Evolutionary conservation across 208 protist genomes (phyloP).

Genomic region (Leptomonas seymouri): DNA sequence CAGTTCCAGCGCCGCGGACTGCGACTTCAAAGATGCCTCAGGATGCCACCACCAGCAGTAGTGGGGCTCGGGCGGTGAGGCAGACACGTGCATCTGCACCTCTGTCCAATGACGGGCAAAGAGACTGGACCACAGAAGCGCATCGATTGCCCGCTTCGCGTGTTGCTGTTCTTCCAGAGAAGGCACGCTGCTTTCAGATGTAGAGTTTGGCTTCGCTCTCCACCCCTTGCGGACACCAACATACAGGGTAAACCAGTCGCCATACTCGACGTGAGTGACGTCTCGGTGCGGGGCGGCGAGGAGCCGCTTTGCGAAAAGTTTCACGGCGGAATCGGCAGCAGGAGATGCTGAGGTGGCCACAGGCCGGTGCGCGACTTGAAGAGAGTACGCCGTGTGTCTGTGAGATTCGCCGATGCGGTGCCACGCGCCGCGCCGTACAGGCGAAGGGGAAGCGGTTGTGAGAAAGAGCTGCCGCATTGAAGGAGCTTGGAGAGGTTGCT

Average conservation of each 20-base stretch:
- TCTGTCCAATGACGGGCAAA: constrained; percentile 64
- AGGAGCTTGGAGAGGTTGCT: not conserved
- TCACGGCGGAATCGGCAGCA: constrained; percentile 17
- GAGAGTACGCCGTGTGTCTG: not conserved
- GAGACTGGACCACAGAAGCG: constrained; percentile 63
- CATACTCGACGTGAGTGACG: constrained; percentile 61
- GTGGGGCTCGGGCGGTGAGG: not conserved
- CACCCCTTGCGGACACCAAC: constrained; percentile 38
- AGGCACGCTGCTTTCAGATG: not conserved
- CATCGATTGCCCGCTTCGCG: constrained; percentile 36
- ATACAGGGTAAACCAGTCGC: constrained; percentile 73
- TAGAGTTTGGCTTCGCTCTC: not conserved
- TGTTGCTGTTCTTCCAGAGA: not conserved
- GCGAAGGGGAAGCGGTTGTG: not conserved
- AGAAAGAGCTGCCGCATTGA: not conserved
- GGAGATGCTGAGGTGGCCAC: not conserved
- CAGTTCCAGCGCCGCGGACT: constrained; percentile 19
- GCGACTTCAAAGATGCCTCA: not conserved
- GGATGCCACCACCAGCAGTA: constrained; percentile 41
- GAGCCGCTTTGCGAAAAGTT: constrained; percentile 38
- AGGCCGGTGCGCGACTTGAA: not conserved
- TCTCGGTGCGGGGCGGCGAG: constrained; percentile 64
- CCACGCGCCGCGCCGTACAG: not conserved
- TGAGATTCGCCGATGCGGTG: not conserved
- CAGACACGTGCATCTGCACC: constrained; percentile 19